Evolutionary conservation across 1,284 basidiomycete species (phyloP).

Genomic region (Tranzscheliella williamsii): DNA sequence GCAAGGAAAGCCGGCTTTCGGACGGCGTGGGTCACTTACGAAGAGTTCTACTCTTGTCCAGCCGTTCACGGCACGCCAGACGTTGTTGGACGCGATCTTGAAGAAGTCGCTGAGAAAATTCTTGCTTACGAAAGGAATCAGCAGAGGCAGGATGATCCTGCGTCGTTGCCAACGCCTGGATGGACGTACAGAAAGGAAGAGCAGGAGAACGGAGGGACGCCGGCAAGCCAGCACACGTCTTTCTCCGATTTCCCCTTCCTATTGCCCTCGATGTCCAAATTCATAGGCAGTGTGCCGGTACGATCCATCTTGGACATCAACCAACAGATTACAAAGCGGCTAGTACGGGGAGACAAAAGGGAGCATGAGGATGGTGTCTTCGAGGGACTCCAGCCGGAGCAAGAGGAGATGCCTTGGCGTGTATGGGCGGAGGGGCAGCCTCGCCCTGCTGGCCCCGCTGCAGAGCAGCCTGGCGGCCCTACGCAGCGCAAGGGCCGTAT

Average conservation of each 20-base stretch:
- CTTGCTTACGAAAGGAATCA: constrained; percentile 34
- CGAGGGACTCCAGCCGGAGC: constrained; percentile 8
- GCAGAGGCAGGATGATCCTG: neutral
- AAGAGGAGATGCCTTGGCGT: constrained; percentile 17
- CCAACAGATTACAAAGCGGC: constrained; percentile 10
- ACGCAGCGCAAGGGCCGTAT: neutral
- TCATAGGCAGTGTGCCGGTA: constrained; percentile 18
- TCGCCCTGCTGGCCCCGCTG: constrained; percentile 3
- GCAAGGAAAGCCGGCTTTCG: constrained; percentile 42
- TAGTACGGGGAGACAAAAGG: constrained; percentile 15
- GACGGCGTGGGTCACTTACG: constrained; percentile 51
- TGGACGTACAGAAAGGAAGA: constrained; percentile 24
- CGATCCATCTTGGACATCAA: constrained; percentile 21
- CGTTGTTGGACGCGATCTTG: constrained; percentile 38
- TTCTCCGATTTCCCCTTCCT: constrained; percentile 52
- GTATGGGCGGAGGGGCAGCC: constrained; percentile 31
- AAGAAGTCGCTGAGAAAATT: constrained; percentile 41
- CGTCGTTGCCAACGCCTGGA: neutral
- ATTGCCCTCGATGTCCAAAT: constrained; percentile 34
- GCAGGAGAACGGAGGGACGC: constrained; percentile 5
- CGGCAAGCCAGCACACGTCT: constrained; percentile 40
- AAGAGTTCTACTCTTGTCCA: constrained; percentile 40
- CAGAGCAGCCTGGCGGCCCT: constrained; percentile 5
- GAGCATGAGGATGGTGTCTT: constrained; percentile 31
- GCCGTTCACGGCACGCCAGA: constrained; percentile 46